Evolutionary conservation across 805 yeast genomes (phyloP).

Genomic region (Teunomyces atbi): DNA sequence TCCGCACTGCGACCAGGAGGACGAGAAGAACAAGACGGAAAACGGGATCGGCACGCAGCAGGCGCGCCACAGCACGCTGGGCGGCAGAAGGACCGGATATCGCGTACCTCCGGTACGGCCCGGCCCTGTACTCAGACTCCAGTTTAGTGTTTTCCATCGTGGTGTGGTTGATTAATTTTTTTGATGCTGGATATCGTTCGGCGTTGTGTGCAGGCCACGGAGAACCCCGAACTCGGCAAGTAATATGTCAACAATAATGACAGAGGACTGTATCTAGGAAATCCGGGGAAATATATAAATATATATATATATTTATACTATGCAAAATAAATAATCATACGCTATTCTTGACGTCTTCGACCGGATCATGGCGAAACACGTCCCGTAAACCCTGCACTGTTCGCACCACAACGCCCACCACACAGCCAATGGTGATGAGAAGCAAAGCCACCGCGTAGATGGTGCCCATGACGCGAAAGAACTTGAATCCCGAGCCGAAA

Average conservation of each 20-base stretch:
- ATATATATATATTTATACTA: neutral
- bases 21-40: slow-evolving; percentile 19
- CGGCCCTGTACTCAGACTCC: no score
- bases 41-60: slow-evolving; percentile 19
- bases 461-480: slow-evolving; percentile 62
- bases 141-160: no score
- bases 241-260: no score
- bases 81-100: slow-evolving; percentile 15
- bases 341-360: neutral
- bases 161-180: no score
- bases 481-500: slow-evolving; percentile 37
- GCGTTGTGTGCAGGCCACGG: no score
- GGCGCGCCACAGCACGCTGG: slow-evolving; percentile 11
- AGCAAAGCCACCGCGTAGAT: slow-evolving; percentile 58
- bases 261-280: no score
- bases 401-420: slow-evolving; percentile 22
- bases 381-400: neutral
- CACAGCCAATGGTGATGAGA: slow-evolving; percentile 37
- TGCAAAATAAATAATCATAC: neutral
- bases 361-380: neutral
- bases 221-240: no score
- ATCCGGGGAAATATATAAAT: neutral
- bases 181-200: no score
- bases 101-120: no score
- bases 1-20: slow-evolving; percentile 25